Evolutionary conservation across 1,284 basidiomycete species (phyloP), one percentile per base, ranked within the genome.

Genomic region (Moniliella sp.): DNA sequence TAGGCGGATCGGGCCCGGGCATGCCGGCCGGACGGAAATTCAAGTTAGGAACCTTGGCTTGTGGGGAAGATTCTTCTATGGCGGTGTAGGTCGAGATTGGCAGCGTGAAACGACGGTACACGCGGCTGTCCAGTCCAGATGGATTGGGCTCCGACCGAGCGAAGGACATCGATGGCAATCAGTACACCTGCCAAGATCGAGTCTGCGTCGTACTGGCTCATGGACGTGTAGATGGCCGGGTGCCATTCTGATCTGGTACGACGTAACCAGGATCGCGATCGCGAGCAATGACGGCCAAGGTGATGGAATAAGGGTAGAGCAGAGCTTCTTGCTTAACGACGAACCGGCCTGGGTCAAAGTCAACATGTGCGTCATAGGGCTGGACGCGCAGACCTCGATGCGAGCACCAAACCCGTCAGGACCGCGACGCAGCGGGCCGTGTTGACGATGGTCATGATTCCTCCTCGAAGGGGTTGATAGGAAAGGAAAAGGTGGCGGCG

Each of bases 381-480:
- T n/a, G 27, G 64, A 62, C 28, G 58, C 50, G 28, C 64, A 61
- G 15, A 63, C 61, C 43, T 66, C 65, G 34, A 67, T 48, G 56
- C 66, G 66, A 44, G 57, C 61, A 16, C 66, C 56, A 52, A 52
- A 59, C 18, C 56, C 56, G 7, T 44, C 42, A 15, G 46, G 35
- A 39, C 49, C 40, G 14, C 52, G 36, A 18, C 52, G 26, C 36
- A 54, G 30, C 49, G 45, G 4, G 45, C 47, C 25, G 50, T 55
- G 28, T 43, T 51, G 15, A 65, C 65, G 19, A 62, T 56, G 18
- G 66, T 66, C 35, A 67, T 57, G 43, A 66, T 54, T 13, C 60
- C 5, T 66, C 66, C 26, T 66, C 58, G 61, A 63, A 65, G 0
- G 66, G 61, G 28, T 61, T 49, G 33, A 66, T 54, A 19, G 47